phyloP scores from a whole-genome alignment of 129 eudicot genomes.

The Artemisia tridentata region DNA sequence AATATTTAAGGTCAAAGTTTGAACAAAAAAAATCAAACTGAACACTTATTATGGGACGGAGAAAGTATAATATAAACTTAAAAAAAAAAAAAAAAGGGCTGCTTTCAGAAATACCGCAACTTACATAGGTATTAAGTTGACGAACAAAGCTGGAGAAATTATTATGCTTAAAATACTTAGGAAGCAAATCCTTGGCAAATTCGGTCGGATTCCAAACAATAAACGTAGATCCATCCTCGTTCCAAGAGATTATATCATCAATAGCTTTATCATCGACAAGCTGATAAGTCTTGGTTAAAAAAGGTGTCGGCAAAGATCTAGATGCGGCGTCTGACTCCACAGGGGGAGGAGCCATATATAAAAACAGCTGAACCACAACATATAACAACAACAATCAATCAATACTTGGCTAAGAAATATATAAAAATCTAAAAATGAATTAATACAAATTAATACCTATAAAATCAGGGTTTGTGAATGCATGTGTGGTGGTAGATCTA shows the following conservation, averaged over 20 bases:
- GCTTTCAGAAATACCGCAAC: slow-evolving; percentile 1
- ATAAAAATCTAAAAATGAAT: not conserved
- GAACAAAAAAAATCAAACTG: no score
- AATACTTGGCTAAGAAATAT: not conserved
- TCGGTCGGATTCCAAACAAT: slow-evolving; percentile 94
- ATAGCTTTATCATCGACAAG: slow-evolving; percentile 71
- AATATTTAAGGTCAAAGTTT: no score
- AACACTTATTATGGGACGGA: no score
- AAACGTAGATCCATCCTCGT: slow-evolving; percentile 91
- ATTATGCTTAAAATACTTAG: slow-evolving; percentile 88
- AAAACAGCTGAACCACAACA: not conserved
- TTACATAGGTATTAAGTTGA: slow-evolving; percentile 91
- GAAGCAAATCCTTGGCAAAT: slow-evolving; percentile 90
- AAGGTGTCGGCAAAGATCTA: slow-evolving; percentile 89
- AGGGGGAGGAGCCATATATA: slow-evolving; percentile 53
- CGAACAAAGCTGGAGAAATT: slow-evolving; percentile 97
- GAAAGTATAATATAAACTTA: no score
- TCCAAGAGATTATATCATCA: slow-evolving; percentile 91
- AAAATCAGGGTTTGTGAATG: not conserved
- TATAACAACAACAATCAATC: slow-evolving; percentile 10
- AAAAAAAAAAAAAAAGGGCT: no score
- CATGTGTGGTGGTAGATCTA: slow-evolving; percentile 24
- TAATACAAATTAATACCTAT: not conserved
- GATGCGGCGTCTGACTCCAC: slow-evolving; percentile 37
- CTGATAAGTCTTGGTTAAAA: slow-evolving; percentile 84